Conservation (phyloP, 805 yeast species). For the Wickerhamomyces canadensis region DNA sequence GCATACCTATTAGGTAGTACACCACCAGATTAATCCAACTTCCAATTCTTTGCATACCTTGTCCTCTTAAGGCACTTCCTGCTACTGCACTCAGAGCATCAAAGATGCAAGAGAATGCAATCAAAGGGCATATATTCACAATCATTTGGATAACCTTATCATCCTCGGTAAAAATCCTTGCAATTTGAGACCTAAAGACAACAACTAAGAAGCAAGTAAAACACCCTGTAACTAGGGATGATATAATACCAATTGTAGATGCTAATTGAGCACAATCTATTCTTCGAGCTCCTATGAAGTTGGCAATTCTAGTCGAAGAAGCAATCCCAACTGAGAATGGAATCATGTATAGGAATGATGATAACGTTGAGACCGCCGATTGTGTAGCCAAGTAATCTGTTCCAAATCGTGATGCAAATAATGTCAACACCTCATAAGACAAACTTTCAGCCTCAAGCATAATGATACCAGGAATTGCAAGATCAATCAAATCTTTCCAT, state of each 20-base stretch:
- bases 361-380: conserved; percentile 62
- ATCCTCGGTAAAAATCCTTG: conserved; percentile 57
- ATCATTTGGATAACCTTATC: conserved; percentile 48
- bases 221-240: conserved; percentile 40
- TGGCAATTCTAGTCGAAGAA: conserved; percentile 66
- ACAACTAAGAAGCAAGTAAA: conserved; percentile 46
- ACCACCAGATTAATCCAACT: conserved; percentile 61
- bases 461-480: conserved; percentile 70
- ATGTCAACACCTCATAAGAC: conserved; percentile 68
- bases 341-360: conserved; percentile 61
- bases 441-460: conserved; percentile 76
- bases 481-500: conserved; percentile 51
- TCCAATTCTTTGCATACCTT: conserved; percentile 78
- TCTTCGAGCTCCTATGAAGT: conserved; percentile 57
- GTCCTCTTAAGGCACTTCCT: conserved; percentile 82
- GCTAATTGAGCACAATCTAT: conserved; percentile 42
- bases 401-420: conserved; percentile 66
- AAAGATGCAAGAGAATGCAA: conserved; percentile 61
- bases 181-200: conserved; percentile 43
- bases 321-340: conserved; percentile 75
- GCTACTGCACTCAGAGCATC: conserved; percentile 65
- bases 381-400: conserved; percentile 69
- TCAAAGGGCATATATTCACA: conserved; percentile 47
- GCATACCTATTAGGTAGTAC: conserved; percentile 74
- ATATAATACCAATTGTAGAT: conserved; percentile 34